phyloP scores from a whole-genome alignment of 768 basidiomycete species.

The Amanita inopinata region DNA sequence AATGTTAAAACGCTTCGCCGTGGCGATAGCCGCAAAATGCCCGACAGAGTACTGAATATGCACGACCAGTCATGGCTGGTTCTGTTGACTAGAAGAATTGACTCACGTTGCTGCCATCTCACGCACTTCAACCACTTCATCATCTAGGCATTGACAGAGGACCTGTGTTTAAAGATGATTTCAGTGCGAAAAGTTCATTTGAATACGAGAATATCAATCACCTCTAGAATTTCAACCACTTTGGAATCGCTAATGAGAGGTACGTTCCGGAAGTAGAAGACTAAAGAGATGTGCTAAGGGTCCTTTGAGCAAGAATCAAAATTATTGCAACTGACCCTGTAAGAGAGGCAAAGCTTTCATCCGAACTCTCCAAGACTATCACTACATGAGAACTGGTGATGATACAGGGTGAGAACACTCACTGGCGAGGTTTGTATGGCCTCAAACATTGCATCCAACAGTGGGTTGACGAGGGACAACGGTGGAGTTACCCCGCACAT shows the following conservation, averaged over 20 bases:
- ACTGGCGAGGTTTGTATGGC: constrained; percentile 73
- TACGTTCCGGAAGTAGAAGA: constrained; percentile 84
- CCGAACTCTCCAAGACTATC: constrained; percentile 79
- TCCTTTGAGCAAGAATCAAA: not conserved
- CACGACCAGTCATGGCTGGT: no score
- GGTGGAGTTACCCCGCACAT: constrained; percentile 85
- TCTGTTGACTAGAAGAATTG: no score
- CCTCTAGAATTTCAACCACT: constrained; percentile 75
- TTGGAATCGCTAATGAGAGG: constrained; percentile 71
- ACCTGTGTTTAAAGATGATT: constrained; percentile 44
- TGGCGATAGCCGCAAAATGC: constrained; percentile 74
- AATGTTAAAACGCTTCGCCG: constrained; percentile 66
- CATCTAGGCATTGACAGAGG: constrained; percentile 71
- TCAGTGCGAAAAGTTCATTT: not conserved
- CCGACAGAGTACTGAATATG: constrained; percentile 58
- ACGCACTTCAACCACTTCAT: constrained; percentile 83
- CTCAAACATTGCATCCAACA: constrained; percentile 65
- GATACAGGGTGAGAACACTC: constrained; percentile 16
- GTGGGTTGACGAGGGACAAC: constrained; percentile 49
- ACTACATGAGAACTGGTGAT: constrained; percentile 5
- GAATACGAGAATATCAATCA: constrained; percentile 18
- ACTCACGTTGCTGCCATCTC: constrained; percentile 81
- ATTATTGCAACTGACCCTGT: constrained; percentile 38
- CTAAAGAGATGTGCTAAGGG: constrained; percentile 22
- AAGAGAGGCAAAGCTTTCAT: constrained; percentile 80